Conservation (phyloP, 169 alveolate genomes). For the Cryptosporidium xiaoi region DNA sequence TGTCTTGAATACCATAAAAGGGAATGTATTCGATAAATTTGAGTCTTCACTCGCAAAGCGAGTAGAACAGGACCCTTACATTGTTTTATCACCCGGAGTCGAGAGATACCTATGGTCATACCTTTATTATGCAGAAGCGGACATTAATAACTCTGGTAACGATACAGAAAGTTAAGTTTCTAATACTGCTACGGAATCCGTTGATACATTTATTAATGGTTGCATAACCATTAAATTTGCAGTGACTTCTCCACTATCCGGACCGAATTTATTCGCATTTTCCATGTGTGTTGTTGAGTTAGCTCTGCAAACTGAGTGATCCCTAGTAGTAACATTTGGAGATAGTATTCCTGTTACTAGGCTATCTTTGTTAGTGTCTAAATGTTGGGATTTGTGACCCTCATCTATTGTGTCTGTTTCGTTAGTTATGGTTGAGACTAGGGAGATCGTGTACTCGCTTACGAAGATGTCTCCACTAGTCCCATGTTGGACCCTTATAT, state of each 20-base stretch:
- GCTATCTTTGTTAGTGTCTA: constrained; percentile 5
- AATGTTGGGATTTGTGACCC: not conserved
- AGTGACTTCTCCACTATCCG: too few relatives aligned
- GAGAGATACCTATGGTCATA: constrained; percentile 4
- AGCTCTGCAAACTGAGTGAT: too few relatives aligned
- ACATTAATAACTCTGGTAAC: not conserved
- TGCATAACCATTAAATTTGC: too few relatives aligned
- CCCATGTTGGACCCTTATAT: not conserved
- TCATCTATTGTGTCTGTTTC: not conserved
- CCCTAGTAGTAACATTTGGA: not conserved
- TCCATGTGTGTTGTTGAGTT: too few relatives aligned
- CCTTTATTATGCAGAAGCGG: constrained; percentile 25
- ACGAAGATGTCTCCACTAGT: not conserved
- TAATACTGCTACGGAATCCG: too few relatives aligned
- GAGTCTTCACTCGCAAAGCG: not conserved
- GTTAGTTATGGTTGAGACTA: not conserved
- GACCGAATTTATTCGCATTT: too few relatives aligned
- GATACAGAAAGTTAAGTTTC: too few relatives aligned
- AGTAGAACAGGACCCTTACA: constrained; percentile 8
- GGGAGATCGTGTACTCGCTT: constrained; percentile 1
- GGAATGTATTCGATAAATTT: constrained; percentile 5
- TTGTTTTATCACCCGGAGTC: not conserved
- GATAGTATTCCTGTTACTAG: not conserved
- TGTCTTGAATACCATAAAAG: not conserved
- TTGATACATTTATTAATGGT: too few relatives aligned